Evolutionary conservation across 768 basidiomycete species (phyloP).

Genomic region (Cubamyces sp.): DNA sequence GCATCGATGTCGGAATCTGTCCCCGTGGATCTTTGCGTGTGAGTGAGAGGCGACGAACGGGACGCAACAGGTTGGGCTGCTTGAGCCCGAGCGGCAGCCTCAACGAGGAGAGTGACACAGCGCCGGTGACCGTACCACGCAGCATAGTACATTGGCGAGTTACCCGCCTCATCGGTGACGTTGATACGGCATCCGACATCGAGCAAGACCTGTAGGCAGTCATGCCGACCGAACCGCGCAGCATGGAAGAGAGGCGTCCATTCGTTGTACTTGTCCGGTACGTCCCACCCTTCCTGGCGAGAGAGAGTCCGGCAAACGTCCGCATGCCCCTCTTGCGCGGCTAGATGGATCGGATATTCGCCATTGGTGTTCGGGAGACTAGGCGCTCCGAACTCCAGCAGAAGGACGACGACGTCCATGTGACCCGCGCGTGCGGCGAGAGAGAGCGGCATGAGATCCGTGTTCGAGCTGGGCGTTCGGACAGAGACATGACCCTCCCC

Average conservation of each 20-base stretch:
- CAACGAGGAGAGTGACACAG: conserved; percentile 66
- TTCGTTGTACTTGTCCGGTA: conserved; percentile 94
- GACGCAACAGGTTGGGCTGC: conserved; percentile 30
- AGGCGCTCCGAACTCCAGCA: conserved; percentile 77
- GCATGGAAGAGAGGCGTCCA: conserved; percentile 99
- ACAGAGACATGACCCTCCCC: conserved; percentile 68
- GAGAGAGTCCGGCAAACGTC: conserved; percentile 82
- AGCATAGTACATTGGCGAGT: conserved; percentile 89
- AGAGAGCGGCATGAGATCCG: conserved; percentile 84
- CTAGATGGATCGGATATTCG: conserved; percentile 96
- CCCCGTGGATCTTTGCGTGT: conserved; percentile 31
- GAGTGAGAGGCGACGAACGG: conserved; percentile 29
- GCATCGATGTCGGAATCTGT: conserved; percentile 80
- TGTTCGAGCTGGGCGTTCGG: conserved; percentile 57
- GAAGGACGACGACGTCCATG: conserved; percentile 74
- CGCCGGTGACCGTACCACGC: conserved; percentile 92
- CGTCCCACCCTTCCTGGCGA: conserved; percentile 77
- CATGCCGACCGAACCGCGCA: conserved; percentile 78
- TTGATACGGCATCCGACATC: conserved; percentile 79
- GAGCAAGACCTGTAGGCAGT: conserved; percentile 78
- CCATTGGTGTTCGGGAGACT: conserved; percentile 90
- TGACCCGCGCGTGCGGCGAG: conserved; percentile 92
- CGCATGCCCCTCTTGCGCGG: conserved; percentile 88
- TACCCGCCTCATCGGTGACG: conserved; percentile 80
- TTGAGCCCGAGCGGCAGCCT: conserved; percentile 35